Conservation (phyloP, 2,329 filamentous ascomycete genomes). For the Orbilia blumenaviensis region DNA sequence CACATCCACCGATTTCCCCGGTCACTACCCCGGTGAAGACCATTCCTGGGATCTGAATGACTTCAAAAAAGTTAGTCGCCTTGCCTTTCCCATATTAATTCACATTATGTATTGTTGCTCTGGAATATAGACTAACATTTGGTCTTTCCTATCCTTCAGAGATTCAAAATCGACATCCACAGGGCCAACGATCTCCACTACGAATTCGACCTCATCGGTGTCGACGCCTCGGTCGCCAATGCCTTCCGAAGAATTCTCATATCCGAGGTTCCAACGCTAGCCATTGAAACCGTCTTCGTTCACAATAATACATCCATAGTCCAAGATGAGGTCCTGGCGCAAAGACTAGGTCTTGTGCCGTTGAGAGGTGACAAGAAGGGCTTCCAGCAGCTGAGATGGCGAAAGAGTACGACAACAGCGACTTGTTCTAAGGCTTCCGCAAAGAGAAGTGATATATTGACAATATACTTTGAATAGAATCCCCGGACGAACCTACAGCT, state of each 20-base stretch:
- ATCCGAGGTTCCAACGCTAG: conserved; percentile 90
- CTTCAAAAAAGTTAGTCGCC: conserved; percentile 67
- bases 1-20: conserved; percentile 88
- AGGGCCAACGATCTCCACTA: conserved; percentile 79
- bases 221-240: conserved; percentile 93
- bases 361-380: conserved; percentile 81
- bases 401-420: conserved; percentile 43
- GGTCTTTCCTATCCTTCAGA: conserved; percentile 60
- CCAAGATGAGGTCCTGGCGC: conserved; percentile 94
- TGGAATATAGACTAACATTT: conserved; percentile 23
- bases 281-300: conserved; percentile 92
- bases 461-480: neutral
- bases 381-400: conserved; percentile 67
- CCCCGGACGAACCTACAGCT: conserved; percentile 62
- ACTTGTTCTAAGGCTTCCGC: neutral
- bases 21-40: conserved; percentile 88
- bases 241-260: conserved; percentile 96
- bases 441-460: neutral
- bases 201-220: conserved; percentile 87
- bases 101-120: neutral
- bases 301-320: conserved; percentile 98
- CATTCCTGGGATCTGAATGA: conserved; percentile 78
- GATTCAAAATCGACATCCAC: conserved; percentile 82
- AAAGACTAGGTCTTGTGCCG: conserved; percentile 88
- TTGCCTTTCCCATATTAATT: neutral